These are phyloP conservation scores for Podospora pseudocomata DNA, from an alignment of 495 filamentous ascomycete species.

Conservation along the genomic window DNA sequence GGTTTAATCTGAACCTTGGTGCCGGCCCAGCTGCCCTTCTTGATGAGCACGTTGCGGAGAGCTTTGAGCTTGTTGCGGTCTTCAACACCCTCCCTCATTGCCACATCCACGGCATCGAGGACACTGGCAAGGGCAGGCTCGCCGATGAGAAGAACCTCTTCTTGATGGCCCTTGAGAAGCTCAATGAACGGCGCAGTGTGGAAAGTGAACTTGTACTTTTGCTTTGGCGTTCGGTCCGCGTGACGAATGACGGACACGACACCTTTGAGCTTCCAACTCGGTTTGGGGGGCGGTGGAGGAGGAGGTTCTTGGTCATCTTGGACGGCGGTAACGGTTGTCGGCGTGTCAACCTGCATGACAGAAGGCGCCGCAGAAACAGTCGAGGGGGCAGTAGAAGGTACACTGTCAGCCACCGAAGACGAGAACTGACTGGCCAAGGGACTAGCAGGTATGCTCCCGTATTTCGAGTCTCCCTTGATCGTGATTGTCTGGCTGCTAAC, in stretches of 20 bases:
- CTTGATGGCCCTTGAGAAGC: constrained; percentile 86
- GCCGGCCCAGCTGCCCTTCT: constrained; percentile 88
- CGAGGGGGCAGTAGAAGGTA: constrained; percentile 41
- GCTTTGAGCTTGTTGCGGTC: constrained; percentile 81
- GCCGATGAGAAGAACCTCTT: constrained; percentile 92
- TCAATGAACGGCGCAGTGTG: constrained; percentile 95
- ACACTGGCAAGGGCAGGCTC: constrained; percentile 89
- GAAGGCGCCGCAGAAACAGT: constrained; percentile 43
- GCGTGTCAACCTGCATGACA: constrained; percentile 19
- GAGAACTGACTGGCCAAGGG: constrained; percentile 34
- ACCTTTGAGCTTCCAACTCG: constrained; percentile 97
- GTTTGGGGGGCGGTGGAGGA: constrained; percentile 83
- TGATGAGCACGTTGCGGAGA: constrained; percentile 78
- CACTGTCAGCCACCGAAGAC: constrained; percentile 33
- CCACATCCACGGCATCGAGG: constrained; percentile 73
- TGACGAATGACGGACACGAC: constrained; percentile 95
- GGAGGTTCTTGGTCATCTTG: constrained; percentile 37
- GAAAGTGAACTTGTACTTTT: constrained; percentile 99
- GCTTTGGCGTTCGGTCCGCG: constrained; percentile 95
- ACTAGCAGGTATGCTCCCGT: constrained; percentile 35
- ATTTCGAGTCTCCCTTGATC: constrained; percentile 29
- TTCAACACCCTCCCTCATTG: constrained; percentile 72
- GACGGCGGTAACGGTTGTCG: not conserved
- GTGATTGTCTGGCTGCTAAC: constrained; percentile 1
- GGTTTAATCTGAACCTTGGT: constrained; percentile 99